Evolutionary conservation across 441 rosid species (phyloP), one percentile per base, ranked within the genome.

Genomic region (Hypseocharis bilobata): DNA sequence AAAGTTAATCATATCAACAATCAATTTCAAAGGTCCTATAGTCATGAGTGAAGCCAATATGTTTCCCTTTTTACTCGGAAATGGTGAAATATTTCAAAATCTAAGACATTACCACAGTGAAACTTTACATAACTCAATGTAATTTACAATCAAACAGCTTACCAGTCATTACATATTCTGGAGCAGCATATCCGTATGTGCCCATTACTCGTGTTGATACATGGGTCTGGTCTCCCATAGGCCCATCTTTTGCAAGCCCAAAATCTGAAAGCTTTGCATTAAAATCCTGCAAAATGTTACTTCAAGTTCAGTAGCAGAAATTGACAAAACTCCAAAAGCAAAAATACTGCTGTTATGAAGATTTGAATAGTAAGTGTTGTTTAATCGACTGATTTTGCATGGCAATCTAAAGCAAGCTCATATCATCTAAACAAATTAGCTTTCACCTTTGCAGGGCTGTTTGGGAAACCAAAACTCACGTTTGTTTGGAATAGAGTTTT

Each of bases 121-220:
- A 36, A 61, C n/a, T n/a, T n/a, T 32, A n/a, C 49, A 69, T 28
- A 34, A 64, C 19, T 25, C 23, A 11, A 45, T 8, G 44, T 10
- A 13, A 52, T n/a, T 26, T 11, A 29, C 8, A 7, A 29, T 6
- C 56, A 16, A 34, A 72, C 67, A 60, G 75, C 91, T 74, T 60
- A 89, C 98, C 98, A 40, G 98, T 93, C 96, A 90, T 90, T 60
- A 92, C 89, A 34, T 90, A 92, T 75, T 92, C 98, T 4, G 98
- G 98, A 69, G 98, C 97, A 72, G 98, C 98, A 65, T 93, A 93
- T 62, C 98, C 98, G 17, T 93, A 93, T 17, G 97, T 93, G 54
- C 97, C 99, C 99, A 93, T 91, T 38, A 93, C 97, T 57, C 97
- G 83, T 47, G 97, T 93, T 55, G 99, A 93, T 59, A 93, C 97